Evolutionary conservation across 495 filamentous ascomycete genomes (phyloP), one percentile per base, ranked within the genome.

Genomic region (Penicillium bovifimosum): DNA sequence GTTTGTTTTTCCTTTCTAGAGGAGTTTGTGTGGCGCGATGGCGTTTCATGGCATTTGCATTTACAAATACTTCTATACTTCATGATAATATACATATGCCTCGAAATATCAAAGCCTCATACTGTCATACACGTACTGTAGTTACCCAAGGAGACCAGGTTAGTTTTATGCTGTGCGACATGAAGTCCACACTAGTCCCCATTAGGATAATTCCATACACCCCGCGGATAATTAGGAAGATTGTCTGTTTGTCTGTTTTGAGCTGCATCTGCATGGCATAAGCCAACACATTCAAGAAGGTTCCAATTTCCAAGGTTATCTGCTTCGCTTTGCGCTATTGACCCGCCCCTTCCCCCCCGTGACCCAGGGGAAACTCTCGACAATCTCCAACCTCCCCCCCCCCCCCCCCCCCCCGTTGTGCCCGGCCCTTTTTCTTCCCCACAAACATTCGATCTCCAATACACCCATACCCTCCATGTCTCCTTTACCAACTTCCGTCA

Each of bases 201-300:
- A 46, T 63, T 58, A 55, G 61, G 61, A 61, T 44, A 64, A 52
- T 54, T 64, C 32, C 49, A 64, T 61, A 64, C 61, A 63, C 47
- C 50, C 53, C 50, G 50, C 47, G 44, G 45, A 28, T 39, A 39
- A n/a, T 11, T 32, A 8, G 20, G 14, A 43, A 29, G n/a, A n/a
- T n/a, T n/a, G n/a, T n/a, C 28, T 28, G 41, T 16, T 16, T 9
- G 16, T 17, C 43, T 53, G 28, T n/a, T 14, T 35, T 44, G 3
- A 28, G 18, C 41, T 53, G 16, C 42, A 27, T 32, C 31, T 50
- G 52, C 45, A 48, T 35, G 44, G 26, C 29, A 5, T 36, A 41
- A 28, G 45, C 45, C 32, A 33, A 40, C 42, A 27, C 34, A 48
- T 34, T n/a, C n/a, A n/a, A n/a, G n/a, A n/a, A n/a, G n/a, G n/a